A percentile compares a stretch with the other conserved stretches of the same genome.
phyloP scores from a whole-genome alignment of 768 basidiomycete genomes.

The Phylloporus sp. region DNA sequence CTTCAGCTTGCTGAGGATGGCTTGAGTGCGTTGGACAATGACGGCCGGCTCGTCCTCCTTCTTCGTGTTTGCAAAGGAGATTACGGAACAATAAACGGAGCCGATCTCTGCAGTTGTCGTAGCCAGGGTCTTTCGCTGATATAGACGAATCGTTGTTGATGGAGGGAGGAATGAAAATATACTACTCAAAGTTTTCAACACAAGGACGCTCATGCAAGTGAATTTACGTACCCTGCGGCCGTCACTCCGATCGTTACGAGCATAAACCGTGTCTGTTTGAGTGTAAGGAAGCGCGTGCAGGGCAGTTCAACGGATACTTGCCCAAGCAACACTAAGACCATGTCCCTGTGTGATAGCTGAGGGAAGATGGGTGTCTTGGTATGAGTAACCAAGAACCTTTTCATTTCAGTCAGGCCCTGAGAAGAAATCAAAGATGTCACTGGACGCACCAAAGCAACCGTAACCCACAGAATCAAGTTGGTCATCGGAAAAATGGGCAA shows the following conservation, averaged over 20 bases:
- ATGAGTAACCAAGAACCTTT: conserved; percentile 72
- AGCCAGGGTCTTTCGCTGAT: conserved; percentile 67
- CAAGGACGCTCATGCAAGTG: neutral
- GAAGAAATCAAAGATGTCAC: neutral
- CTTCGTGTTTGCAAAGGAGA: conserved; percentile 65
- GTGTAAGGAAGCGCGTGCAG: neutral
- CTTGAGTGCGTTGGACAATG: conserved; percentile 62
- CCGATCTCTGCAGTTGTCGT: conserved; percentile 68
- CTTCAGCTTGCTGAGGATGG: conserved; percentile 70
- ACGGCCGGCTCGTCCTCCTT: conserved; percentile 46
- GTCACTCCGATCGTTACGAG: conserved; percentile 71
- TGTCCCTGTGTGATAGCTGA: conserved; percentile 50
- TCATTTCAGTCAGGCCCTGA: neutral
- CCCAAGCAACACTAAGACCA: conserved; percentile 71
- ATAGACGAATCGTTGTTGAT: conserved; percentile 66
- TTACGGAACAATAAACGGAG: conserved; percentile 67
- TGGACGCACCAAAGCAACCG: conserved; percentile 52
- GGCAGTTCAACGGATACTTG: conserved; percentile 22
- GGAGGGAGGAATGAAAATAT: conserved; percentile 69
- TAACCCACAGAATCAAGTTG: conserved; percentile 67
- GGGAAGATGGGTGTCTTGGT: conserved; percentile 52
- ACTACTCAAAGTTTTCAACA: conserved; percentile 32
- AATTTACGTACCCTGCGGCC: conserved; percentile 62
- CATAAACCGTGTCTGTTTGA: conserved; percentile 55
- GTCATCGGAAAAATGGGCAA: conserved; percentile 71